Evolutionary conservation across 129 eudicot genomes (phyloP).

Genomic region (Centella asiatica): DNA sequence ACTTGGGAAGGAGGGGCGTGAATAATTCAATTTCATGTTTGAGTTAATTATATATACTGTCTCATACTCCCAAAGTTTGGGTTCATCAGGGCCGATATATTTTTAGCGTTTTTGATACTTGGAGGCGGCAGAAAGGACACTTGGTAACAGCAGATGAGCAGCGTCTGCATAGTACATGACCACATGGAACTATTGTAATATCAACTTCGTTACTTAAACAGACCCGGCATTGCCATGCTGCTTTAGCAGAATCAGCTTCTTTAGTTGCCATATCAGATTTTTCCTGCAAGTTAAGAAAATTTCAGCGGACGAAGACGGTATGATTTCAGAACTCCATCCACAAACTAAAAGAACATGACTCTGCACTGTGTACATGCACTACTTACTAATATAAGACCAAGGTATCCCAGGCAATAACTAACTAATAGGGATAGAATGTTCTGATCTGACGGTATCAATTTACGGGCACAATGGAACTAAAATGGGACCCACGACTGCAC

Average conservation of each 20-base stretch:
- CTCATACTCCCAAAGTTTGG: not conserved
- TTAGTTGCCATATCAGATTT: conserved; percentile 70
- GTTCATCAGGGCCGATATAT: conserved; percentile 70
- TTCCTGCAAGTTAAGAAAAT: conserved; percentile 43
- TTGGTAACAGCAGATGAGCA: conserved; percentile 94
- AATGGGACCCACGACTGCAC: no score
- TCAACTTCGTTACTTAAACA: conserved; percentile 79
- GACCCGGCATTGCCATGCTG: conserved; percentile 90
- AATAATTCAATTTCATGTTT: not conserved
- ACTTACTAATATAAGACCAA: no score
- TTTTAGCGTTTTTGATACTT: conserved; percentile 67
- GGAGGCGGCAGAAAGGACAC: conserved; percentile 91
- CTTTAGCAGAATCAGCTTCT: conserved; percentile 97
- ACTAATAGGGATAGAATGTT: no score
- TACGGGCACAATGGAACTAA: no score
- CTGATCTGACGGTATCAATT: no score
- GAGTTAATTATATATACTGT: not conserved
- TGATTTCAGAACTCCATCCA: not conserved
- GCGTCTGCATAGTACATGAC: conserved; percentile 86
- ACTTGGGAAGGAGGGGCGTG: not conserved
- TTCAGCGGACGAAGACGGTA: not conserved
- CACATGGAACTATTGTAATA: conserved; percentile 76
- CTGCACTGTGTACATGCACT: no score
- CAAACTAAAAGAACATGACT: no score
- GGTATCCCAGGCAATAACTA: no score